Base-by-base conservation (phyloP, 495 filamentous ascomycete species). In the Astrocystis sublimbata region DNA sequence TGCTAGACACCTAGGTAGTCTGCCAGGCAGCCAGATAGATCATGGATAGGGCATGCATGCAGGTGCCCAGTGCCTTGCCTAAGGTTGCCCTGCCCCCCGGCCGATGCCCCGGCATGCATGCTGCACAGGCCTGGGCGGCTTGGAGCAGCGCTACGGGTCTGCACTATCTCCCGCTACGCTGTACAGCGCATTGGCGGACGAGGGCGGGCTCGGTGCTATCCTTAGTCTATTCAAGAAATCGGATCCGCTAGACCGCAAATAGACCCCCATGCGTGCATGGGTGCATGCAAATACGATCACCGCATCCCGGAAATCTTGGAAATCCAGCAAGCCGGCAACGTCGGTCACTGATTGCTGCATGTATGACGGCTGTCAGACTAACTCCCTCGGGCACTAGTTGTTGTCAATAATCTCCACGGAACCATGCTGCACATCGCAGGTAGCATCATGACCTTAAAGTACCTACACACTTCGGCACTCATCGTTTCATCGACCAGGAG, bases 231-330 rank as follows among this genome's bases (percentile, higher is more conserved):
- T n/a, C n/a, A n/a, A n/a, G n/a, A 54, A 54, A 54, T 40, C 51
- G 26, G 51, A 40, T 54, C 33, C 51, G 9, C 51, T 54, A 54
- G 30, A 52, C 49, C 49, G 10, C 9, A 35, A 19, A 23, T 23
- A 15, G 49, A 13, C 17, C 1, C 9, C n/a, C n/a, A n/a, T n/a
- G n/a, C n/a, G n/a, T n/a, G n/a, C n/a, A n/a, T n/a, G n/a, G n/a
- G n/a, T n/a, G n/a, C n/a, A n/a, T n/a, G n/a, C n/a, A n/a, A 35
- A 52, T 52, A 52, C 30, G 49, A 52, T 35, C 8, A 19, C 30
- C 49, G 17, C 35, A 52, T 35, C 23, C 35, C 47, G 17, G 15
- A 26, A 8, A 6, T 51, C 10, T 21, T 21, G 5, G 12, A 28
- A 36, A 13, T 13, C 33, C 6, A 13, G 33, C 30, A 35, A 52